Evolutionary conservation across 1,139 yeast genomes (phyloP), one percentile per base, ranked within the genome.

Genomic region (Nakaseomyces sp.): DNA sequence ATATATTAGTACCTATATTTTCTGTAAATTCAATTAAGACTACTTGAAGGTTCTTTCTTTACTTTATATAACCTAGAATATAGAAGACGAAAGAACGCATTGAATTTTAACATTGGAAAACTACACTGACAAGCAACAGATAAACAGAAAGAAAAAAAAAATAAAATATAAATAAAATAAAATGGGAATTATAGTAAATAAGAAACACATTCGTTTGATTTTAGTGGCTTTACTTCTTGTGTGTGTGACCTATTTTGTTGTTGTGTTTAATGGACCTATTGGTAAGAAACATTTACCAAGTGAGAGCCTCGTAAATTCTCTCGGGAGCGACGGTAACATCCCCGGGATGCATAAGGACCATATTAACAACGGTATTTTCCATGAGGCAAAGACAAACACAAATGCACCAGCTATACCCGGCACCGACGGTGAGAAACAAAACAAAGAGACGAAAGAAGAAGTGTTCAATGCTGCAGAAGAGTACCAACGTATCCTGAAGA

Each of bases 381-480:
- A 31, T 18, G 38, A n/a, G 12, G 46, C 29, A 16, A 10, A 37
- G 3, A 37, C 25, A 30, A 39, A 32, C 26, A 41, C 43, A 30
- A 36, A 37, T 15, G 47, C 30, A 13, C 15, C 35, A 17, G 29
- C 15, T 28, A 22, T 30, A 20, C 20, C 40, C 3, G 22, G 32
- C 16, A 5, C 26, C 35, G 38, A 40, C 39, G 36, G 44, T 42
- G 10, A 44, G 41, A 28, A 9, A 22, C 24, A 22, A 50, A 45
- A 16, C 43, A 48, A 26, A n/a, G n/a, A n/a, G n/a, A n/a, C n/a
- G n/a, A 50, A 56, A 31, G 51, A 52, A 5, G 55, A 51, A 16
- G 24, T 22, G 24, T 84, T 78, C 56, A 79, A 79, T 59, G 77
- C 88, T 1, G 79, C 72, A n/a, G 70, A 72, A 50, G 91, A 77